Evolutionary conservation across 73 alveolate species (phyloP).

Genomic region (Paramecium sexaurelia): DNA sequence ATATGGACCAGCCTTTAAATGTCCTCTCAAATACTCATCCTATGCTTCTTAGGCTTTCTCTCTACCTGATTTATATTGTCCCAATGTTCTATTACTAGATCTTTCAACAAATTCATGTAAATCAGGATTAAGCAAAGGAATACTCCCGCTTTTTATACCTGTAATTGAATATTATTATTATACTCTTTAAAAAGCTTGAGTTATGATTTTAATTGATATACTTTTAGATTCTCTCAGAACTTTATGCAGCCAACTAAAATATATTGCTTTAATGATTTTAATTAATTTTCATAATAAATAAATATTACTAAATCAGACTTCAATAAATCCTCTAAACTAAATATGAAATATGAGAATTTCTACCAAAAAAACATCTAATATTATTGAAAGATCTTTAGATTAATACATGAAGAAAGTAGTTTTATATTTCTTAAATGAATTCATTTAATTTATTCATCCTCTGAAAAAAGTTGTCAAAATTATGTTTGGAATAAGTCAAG

Average conservation of each 20-base stretch:
- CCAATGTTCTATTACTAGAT: background rate
- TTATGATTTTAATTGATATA: constrained; percentile 4
- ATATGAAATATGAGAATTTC: too few species aligned
- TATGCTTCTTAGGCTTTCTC: background rate
- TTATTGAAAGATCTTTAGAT: too few species aligned
- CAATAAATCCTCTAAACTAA: background rate
- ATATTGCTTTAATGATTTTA: background rate
- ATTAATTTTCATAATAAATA: background rate
- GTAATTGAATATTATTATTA: background rate
- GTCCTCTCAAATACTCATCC: background rate
- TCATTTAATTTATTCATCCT: too few species aligned
- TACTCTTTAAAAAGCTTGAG: background rate
- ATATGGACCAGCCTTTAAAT: background rate
- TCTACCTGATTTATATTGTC: background rate
- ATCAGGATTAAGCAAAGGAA: constrained; percentile 44
- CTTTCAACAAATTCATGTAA: constrained; percentile 56
- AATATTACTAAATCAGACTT: background rate
- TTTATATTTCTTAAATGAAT: too few species aligned
- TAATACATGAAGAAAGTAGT: too few species aligned
- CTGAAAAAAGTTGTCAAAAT: too few species aligned
- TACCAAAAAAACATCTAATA: too few species aligned
- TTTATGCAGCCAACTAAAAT: constrained; percentile 8
- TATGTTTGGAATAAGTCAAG: too few species aligned
- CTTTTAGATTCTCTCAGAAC: background rate
- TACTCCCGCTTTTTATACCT: constrained; percentile 4